These are phyloP conservation scores for Cyphellophora attinorum DNA, from an alignment of 2,329 filamentous ascomycete genomes.

Conservation along the genomic window DNA sequence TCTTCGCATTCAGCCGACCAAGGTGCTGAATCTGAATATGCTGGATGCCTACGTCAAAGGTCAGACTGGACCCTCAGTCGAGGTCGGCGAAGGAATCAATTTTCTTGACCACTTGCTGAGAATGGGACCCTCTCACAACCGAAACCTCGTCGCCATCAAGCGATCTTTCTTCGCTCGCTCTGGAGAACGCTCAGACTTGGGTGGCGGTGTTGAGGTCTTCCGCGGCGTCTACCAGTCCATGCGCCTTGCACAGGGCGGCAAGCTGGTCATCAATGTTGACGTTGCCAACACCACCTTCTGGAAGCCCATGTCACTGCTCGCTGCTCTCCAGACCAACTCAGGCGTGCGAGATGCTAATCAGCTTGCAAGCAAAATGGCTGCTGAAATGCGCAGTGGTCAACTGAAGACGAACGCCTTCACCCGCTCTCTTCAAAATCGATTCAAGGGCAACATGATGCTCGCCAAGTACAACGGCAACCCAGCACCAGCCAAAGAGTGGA, in stretches of 20 bases:
- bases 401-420: slow-evolving; percentile 17
- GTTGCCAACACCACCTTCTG: slow-evolving; percentile 90
- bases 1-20: slow-evolving; percentile 55
- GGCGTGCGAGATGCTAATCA: slow-evolving; percentile 23
- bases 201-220: slow-evolving; percentile 61
- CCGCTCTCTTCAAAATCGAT: slow-evolving; percentile 21
- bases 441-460: slow-evolving; percentile 26
- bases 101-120: slow-evolving; percentile 87
- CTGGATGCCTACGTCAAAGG: slow-evolving; percentile 59
- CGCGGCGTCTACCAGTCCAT: slow-evolving; percentile 87
- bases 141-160: slow-evolving; percentile 57
- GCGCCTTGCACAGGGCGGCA: slow-evolving; percentile 55
- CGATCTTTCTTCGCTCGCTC: slow-evolving; percentile 66
- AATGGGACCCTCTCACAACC: slow-evolving; percentile 57
- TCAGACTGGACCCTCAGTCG: slow-evolving; percentile 50
- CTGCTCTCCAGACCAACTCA: slow-evolving; percentile 25
- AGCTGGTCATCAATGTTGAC: slow-evolving; percentile 77
- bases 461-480: slow-evolving; percentile 26
- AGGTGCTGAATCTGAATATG: slow-evolving; percentile 56
- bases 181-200: slow-evolving; percentile 45
- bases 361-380: slow-evolving; percentile 16
- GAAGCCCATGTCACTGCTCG: slow-evolving; percentile 35
- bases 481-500: slow-evolving; percentile 32
- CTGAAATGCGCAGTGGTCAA: slow-evolving; percentile 10
- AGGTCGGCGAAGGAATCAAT: slow-evolving; percentile 71